Evolutionary conservation across 129 eudicot genomes (phyloP).

Genomic region (Deinandra increscens): DNA sequence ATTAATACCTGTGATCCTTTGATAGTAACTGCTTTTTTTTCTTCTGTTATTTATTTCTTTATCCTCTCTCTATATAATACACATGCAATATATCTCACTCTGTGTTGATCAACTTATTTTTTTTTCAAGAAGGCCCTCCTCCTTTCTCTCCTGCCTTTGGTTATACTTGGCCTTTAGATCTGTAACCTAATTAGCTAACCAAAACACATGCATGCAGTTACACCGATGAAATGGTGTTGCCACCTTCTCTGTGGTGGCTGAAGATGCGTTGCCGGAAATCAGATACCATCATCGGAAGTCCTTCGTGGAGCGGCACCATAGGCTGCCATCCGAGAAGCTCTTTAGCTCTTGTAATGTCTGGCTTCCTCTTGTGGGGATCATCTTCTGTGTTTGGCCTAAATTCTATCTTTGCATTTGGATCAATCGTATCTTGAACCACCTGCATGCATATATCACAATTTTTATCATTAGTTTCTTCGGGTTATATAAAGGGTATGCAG

Average conservation of each 20-base stretch:
- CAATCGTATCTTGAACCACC: constrained; percentile 87
- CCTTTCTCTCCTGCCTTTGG: constrained; percentile 4
- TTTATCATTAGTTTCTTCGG: background rate
- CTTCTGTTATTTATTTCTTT: background rate
- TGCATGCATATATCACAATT: constrained; percentile 14
- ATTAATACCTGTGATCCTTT: background rate
- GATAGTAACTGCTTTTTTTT: background rate
- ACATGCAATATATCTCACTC: background rate
- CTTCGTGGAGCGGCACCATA: constrained; percentile 57
- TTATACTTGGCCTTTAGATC: constrained; percentile 14
- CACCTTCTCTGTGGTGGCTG: constrained; percentile 35
- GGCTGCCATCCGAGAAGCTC: constrained; percentile 87
- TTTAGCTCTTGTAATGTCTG: constrained; percentile 75
- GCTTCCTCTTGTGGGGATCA: constrained; percentile 91
- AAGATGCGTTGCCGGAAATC: constrained; percentile 76
- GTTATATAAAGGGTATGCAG: no score
- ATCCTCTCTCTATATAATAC: background rate
- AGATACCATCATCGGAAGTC: constrained; percentile 78
- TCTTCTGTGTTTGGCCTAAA: constrained; percentile 79
- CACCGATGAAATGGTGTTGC: constrained; percentile 22
- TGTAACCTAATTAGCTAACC: background rate
- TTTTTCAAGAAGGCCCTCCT: no score
- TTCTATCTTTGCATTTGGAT: constrained; percentile 70
- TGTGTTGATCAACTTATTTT: constrained; percentile 14
- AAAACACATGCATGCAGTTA: constrained; percentile 9